phyloP scores from a whole-genome alignment of 495 filamentous ascomycete species.

The Neurospora sublineolata region DNA sequence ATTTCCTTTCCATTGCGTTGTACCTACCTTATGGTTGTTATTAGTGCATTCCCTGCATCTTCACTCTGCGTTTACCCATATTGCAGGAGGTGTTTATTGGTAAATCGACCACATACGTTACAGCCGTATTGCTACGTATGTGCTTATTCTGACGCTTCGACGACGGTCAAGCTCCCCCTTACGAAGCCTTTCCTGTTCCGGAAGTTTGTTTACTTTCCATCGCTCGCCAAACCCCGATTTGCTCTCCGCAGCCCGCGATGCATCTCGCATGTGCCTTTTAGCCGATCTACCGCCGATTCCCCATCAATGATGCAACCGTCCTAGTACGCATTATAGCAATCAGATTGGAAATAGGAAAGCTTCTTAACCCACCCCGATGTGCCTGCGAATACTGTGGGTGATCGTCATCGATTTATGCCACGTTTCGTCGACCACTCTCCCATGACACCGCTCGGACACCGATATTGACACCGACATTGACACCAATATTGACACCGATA shows the following conservation, averaged over 20 bases:
- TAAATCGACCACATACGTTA: background rate
- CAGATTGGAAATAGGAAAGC: background rate
- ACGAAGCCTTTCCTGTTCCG: background rate
- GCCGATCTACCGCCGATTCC: background rate
- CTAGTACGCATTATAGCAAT: background rate
- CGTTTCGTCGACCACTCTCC: background rate
- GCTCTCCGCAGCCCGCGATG: background rate
- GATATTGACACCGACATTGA: too few species aligned
- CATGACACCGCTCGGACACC: background rate
- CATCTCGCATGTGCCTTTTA: background rate
- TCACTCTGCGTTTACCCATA: background rate
- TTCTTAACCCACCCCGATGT: background rate
- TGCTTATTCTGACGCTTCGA: background rate
- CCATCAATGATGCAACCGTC: background rate
- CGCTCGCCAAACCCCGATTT: background rate
- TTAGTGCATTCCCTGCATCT: background rate
- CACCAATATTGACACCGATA: background rate
- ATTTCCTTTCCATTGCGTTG: background rate
- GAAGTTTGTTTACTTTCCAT: background rate
- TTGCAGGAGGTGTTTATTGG: background rate
- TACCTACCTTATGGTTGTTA: background rate
- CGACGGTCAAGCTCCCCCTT: background rate
- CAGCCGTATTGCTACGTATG: background rate
- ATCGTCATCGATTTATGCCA: background rate
- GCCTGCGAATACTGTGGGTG: background rate